Percentiles rank a stretch among this genome's conserved stretches.
phyloP scores from a whole-genome alignment of 1,284 basidiomycete species.

The Rhodotorula sp. region DNA sequence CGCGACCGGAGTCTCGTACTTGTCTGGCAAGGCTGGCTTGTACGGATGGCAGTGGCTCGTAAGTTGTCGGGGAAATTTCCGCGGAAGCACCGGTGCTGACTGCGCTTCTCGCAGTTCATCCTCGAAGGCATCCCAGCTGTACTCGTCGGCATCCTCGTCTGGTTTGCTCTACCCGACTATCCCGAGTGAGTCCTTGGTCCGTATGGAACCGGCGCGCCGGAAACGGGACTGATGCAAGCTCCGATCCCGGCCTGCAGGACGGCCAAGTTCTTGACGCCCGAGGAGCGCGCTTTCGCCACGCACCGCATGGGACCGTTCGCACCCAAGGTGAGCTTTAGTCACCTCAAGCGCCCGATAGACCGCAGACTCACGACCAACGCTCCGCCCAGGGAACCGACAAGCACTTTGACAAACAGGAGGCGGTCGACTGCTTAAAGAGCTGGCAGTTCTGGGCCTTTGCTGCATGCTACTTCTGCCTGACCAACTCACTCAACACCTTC shows the following conservation, averaged over 20 bases:
- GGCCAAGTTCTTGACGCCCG: constrained; percentile 50
- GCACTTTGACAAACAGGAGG: constrained; percentile 42
- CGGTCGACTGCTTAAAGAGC: constrained; percentile 39
- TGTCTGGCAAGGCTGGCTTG: constrained; percentile 47
- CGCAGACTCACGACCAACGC: background rate
- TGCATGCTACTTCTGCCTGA: constrained; percentile 16
- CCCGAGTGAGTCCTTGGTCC: constrained; percentile 13
- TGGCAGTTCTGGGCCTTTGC: constrained; percentile 47
- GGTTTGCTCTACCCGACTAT: constrained; percentile 54
- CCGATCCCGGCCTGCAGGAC: constrained; percentile 40
- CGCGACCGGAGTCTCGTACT: constrained; percentile 50
- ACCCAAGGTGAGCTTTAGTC: constrained; percentile 10
- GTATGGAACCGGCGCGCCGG: background rate
- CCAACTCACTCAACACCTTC: constrained; percentile 20
- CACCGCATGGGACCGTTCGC: constrained; percentile 27
- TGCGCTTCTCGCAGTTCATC: constrained; percentile 49
- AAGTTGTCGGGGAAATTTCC: background rate
- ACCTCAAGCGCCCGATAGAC: background rate
- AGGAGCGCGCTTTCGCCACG: constrained; percentile 48
- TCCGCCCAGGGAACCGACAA: constrained; percentile 39
- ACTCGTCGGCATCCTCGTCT: constrained; percentile 51
- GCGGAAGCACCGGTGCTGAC: background rate
- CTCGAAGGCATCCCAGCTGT: constrained; percentile 56
- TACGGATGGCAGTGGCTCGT: constrained; percentile 51
- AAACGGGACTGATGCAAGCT: background rate